Evolutionary conservation across 2,329 filamentous ascomycete genomes (phyloP).

Genomic region (Magnaporthiopsis incrustans): DNA sequence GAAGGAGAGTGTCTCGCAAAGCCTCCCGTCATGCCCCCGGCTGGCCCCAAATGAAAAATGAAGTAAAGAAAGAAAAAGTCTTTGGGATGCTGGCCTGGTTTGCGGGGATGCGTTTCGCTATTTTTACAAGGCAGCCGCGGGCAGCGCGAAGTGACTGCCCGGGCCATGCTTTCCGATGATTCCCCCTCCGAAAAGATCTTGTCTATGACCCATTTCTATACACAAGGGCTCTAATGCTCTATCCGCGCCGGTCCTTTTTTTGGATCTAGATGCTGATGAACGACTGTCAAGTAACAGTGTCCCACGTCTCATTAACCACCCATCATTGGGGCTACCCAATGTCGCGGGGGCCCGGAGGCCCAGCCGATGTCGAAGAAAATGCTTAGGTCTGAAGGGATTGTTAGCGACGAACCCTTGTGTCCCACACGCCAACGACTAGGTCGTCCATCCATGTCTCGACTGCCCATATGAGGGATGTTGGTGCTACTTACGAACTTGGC

Average conservation of each 20-base stretch:
- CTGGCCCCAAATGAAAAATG: background rate
- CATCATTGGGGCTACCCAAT: slow-evolving; percentile 7
- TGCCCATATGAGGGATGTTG: background rate
- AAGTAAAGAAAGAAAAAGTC: slow-evolving; percentile 3
- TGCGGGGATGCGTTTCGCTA: slow-evolving; percentile 6
- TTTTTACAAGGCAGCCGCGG: slow-evolving; percentile 7
- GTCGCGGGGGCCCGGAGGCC: slow-evolving; percentile 4
- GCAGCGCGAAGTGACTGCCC: slow-evolving; percentile 6
- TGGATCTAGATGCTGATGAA: slow-evolving; percentile 4
- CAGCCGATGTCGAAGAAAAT: slow-evolving; percentile 9
- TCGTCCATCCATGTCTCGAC: background rate
- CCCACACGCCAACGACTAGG: background rate
- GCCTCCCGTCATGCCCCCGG: background rate
- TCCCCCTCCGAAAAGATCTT: slow-evolving; percentile 4
- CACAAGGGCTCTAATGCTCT: slow-evolving; percentile 6
- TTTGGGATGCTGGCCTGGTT: slow-evolving; percentile 6
- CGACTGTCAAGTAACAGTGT: slow-evolving; percentile 5
- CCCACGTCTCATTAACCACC: slow-evolving; percentile 9
- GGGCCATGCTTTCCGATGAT: slow-evolving; percentile 6
- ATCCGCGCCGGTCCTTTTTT: slow-evolving; percentile 5
- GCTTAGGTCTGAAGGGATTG: slow-evolving; percentile 18
- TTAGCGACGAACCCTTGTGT: background rate
- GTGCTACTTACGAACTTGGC: slow-evolving; percentile 68
- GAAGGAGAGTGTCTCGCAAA: background rate
- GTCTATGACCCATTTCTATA: slow-evolving; percentile 7